These are phyloP conservation scores for Chrysanthemum makinoi DNA, from an alignment of 129 eudicot genomes.

Conservation along the genomic window DNA sequence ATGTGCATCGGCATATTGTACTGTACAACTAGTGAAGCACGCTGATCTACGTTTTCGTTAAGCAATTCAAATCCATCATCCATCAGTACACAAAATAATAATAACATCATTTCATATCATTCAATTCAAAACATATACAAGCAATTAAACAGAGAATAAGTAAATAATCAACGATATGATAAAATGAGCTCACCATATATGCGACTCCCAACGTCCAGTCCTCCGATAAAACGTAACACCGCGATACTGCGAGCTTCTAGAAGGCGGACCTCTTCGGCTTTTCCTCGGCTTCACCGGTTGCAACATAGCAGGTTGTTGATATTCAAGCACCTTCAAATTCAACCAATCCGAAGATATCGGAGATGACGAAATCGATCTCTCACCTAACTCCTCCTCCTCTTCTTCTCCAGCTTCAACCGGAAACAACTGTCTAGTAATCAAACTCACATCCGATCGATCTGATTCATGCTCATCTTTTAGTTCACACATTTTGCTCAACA, in stretches of 20 bases:
- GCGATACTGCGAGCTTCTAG: conserved; percentile 80
- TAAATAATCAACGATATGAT: no score
- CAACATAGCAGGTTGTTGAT: conserved; percentile 16
- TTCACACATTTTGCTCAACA: conserved; percentile 8
- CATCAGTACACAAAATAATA: not conserved
- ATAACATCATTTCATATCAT: not conserved
- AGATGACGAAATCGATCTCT: conserved; percentile 14
- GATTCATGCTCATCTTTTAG: conserved; percentile 18
- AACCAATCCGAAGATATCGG: conserved; percentile 51
- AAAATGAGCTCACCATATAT: conserved; percentile 61
- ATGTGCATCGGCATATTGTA: no score
- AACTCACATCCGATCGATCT: conserved; percentile 18
- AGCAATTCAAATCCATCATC: no score
- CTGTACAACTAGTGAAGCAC: no score
- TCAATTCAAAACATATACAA: not conserved
- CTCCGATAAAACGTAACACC: conserved; percentile 94
- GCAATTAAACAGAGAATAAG: not conserved
- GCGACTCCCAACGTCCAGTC: conserved; percentile 98
- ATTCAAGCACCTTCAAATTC: conserved; percentile 54
- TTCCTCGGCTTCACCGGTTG: conserved; percentile 39
- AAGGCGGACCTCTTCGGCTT: conserved; percentile 86
- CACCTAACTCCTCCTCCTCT: conserved; percentile 32
- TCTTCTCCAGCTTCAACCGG: conserved; percentile 41
- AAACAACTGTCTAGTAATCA: conserved; percentile 62
- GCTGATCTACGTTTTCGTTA: no score